Base-by-base conservation (phyloP, 768 basidiomycete genomes). In the Russula sp. region DNA sequence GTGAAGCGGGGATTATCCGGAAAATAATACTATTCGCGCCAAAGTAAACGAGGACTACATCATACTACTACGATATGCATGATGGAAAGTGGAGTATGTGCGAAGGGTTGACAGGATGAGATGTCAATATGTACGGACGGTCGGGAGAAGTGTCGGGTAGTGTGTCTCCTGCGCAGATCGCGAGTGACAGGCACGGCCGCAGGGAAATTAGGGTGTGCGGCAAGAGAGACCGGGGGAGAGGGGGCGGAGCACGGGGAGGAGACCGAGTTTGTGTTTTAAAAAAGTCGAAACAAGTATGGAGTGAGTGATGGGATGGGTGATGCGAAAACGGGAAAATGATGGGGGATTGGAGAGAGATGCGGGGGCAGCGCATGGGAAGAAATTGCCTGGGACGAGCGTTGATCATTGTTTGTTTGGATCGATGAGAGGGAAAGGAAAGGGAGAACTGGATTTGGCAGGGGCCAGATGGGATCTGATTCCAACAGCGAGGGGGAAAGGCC, bases 1-100 rank as follows among this genome's bases (percentile, higher is more conserved):
- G 20, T 16, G 18, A 53, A 29, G 42, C 49, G 60, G 60, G 55
- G 42, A 57, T 61, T 61, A 57, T 61, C 49, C 60, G 60, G 60
- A 50, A 7, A 18, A 29, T 34, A 9, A 41, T 48, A 39, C 25
- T 36, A 38, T 58, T 29, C 5, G 29, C 25, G 35, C 20, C 36
- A 13, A 14, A 14, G 46, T 22, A 20, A 46, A 20, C 20, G 43
- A 43, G 42, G 42, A 29, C 20, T 22, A 25, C 22, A 36, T 25
- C 22, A 14, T 29, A 34, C 47, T 7, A 36, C 16, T 22, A 41
- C 22, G 9, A 25, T 29, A 16, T 9, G 10, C 16, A 41, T 39
- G 36, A 49, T n/a, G 36, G 22, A 47, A 25, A 41, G 32, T 49
- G 8, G 38, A 20, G 38, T 41, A 34, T 18, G 48, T 34, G 39